Conservation (phyloP, 1,284 basidiomycete genomes). For the Rhizoctonia solani region DNA sequence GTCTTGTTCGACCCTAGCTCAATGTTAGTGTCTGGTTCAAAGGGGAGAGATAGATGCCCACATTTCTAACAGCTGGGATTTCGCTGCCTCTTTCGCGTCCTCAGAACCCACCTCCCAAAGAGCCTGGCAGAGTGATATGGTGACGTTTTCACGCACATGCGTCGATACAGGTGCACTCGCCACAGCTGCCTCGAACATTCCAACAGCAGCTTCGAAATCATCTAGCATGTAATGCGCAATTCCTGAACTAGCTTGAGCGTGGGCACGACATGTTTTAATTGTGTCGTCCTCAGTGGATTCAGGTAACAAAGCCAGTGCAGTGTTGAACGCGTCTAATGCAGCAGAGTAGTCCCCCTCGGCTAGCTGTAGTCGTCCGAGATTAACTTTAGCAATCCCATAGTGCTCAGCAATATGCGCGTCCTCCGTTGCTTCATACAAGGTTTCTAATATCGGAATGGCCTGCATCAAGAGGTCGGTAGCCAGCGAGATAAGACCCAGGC, state of each 20-base stretch:
- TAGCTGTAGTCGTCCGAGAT: constrained; percentile 78
- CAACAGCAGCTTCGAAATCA: constrained; percentile 66
- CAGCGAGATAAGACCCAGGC: constrained; percentile 70
- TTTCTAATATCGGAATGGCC: constrained; percentile 77
- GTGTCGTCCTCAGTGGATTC: constrained; percentile 50
- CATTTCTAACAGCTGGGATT: constrained; percentile 83
- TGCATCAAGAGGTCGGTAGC: constrained; percentile 64
- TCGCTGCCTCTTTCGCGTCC: constrained; percentile 76
- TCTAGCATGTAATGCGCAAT: constrained; percentile 70
- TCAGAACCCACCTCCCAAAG: constrained; percentile 80
- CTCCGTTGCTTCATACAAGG: constrained; percentile 86
- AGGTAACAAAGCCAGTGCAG: constrained; percentile 70
- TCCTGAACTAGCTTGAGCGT: constrained; percentile 72
- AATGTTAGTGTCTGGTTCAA: constrained; percentile 23
- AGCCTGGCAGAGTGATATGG: constrained; percentile 75
- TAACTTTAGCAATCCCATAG: constrained; percentile 83
- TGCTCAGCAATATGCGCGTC: constrained; percentile 72
- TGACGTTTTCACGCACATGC: constrained; percentile 66
- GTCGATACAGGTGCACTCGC: constrained; percentile 54
- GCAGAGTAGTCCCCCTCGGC: constrained; percentile 60
- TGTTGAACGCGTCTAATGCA: constrained; percentile 74
- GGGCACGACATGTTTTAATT: constrained; percentile 51
- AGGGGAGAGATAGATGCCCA: constrained; percentile 47
- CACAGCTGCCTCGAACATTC: constrained; percentile 67
- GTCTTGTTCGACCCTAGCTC: constrained; percentile 63